A percentile compares a stretch with the other conserved stretches of the same genome.
Conservation (phyloP, 176 grass and related monocot species). For the Oryza officinalis region DNA sequence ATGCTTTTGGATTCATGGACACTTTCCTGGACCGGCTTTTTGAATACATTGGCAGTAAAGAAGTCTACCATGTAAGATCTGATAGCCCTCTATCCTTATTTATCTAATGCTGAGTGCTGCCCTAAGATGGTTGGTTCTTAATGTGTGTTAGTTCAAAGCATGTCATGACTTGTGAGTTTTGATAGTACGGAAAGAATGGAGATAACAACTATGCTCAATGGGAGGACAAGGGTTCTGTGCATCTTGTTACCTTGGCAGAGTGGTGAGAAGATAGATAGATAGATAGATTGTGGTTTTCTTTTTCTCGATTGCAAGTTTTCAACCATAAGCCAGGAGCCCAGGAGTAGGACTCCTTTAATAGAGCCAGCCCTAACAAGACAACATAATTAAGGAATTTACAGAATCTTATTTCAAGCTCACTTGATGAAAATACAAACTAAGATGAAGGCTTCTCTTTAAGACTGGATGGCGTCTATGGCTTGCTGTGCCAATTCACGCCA, state of each 20-base stretch:
- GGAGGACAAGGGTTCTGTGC: background rate
- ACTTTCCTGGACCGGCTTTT: slow-evolving; percentile 88
- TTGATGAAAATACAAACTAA: background rate
- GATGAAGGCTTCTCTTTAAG: background rate
- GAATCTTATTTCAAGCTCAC: background rate
- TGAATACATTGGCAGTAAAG: slow-evolving; percentile 81
- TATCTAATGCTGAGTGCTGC: slow-evolving; percentile 4
- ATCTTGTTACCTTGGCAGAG: background rate
- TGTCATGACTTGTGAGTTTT: background rate
- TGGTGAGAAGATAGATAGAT: background rate
- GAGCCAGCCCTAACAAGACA: background rate
- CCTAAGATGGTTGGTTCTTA: slow-evolving; percentile 15
- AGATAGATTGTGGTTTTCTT: background rate
- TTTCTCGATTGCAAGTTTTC: no score
- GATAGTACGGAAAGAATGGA: background rate
- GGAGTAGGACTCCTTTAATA: no score
- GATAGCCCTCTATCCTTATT: background rate
- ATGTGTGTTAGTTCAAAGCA: slow-evolving; percentile 17
- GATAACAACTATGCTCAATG: background rate
- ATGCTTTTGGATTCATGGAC: slow-evolving; percentile 82
- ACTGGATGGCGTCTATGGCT: no score
- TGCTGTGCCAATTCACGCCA: no score
- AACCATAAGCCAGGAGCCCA: no score
- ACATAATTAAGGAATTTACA: background rate
- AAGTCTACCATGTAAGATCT: slow-evolving; percentile 69